phyloP scores from a whole-genome alignment of 352 stramenopile species.

The Phytopythium boreale region DNA sequence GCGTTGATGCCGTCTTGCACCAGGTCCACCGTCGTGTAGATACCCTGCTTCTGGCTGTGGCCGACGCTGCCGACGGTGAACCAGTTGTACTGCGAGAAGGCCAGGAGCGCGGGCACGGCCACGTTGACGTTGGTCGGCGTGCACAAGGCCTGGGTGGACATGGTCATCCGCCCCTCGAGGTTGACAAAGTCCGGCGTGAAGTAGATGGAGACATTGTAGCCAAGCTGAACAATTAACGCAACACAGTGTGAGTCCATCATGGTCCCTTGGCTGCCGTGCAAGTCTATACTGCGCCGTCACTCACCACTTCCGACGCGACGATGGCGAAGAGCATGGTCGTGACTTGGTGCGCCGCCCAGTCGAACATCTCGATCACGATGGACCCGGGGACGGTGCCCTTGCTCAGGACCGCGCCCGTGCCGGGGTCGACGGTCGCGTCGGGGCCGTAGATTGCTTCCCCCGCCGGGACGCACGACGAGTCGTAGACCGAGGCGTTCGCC shows the following conservation, averaged over 20 bases:
- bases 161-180: slow-evolving; percentile 30
- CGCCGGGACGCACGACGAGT: slow-evolving; percentile 19
- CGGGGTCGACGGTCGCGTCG: slow-evolving; percentile 23
- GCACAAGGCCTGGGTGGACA: slow-evolving; percentile 12
- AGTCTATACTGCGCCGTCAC: no score
- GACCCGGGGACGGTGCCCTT: slow-evolving; percentile 25
- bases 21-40: slow-evolving; percentile 45
- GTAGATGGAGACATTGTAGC: slow-evolving; percentile 16
- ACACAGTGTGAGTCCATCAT: neutral
- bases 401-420: slow-evolving; percentile 17
- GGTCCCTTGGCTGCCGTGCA: no score
- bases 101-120: slow-evolving; percentile 21
- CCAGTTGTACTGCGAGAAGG: slow-evolving; percentile 22
- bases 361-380: slow-evolving; percentile 43
- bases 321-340: slow-evolving; percentile 43
- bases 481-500: slow-evolving; percentile 18
- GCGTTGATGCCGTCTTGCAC: slow-evolving; percentile 15
- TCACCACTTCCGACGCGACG: slow-evolving; percentile 40
- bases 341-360: slow-evolving; percentile 36
- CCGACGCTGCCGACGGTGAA: slow-evolving; percentile 15
- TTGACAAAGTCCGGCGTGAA: neutral
- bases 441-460: slow-evolving; percentile 30
- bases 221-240: neutral
- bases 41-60: slow-evolving; percentile 22
- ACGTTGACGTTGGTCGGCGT: slow-evolving; percentile 33